Evolutionary conservation across 129 eudicot species (phyloP).

Genomic region (Pittosporum tobira): DNA sequence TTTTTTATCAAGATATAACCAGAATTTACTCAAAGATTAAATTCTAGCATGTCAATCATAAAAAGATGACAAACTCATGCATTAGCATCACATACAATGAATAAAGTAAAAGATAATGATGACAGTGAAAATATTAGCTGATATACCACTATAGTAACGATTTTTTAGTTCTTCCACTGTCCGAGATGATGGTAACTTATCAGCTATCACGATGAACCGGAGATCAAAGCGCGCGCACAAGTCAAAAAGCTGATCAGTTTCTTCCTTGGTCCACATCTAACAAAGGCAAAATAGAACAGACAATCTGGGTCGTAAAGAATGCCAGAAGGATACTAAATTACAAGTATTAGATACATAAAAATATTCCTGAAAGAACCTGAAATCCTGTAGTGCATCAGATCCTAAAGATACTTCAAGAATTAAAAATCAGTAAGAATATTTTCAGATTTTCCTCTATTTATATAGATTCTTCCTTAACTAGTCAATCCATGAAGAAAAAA

Average conservation of each 20-base stretch:
- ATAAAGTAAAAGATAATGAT: conserved; percentile 11
- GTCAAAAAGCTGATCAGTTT: conserved; percentile 87
- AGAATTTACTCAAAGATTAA: conserved; percentile 5
- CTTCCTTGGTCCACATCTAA: conserved; percentile 89
- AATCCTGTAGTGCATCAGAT: background rate
- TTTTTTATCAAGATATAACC: conserved; percentile 11
- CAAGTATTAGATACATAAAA: too few species aligned
- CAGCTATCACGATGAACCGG: conserved; percentile 79
- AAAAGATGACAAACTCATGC: background rate
- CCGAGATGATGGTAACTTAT: conserved; percentile 68
- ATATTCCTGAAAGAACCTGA: background rate
- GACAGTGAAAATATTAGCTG: conserved; percentile 1
- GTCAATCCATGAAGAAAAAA: too few species aligned
- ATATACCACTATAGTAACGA: conserved; percentile 84
- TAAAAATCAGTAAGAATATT: background rate
- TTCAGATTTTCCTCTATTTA: too few species aligned
- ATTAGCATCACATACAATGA: conserved; percentile 1
- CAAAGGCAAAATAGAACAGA: conserved; percentile 9
- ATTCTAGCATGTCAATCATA: conserved; percentile 1
- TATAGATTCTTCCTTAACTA: too few species aligned
- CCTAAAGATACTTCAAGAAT: background rate
- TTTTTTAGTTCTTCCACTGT: conserved; percentile 84
- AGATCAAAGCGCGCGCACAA: conserved; percentile 80
- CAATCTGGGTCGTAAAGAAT: background rate
- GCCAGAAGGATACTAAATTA: background rate